These are phyloP conservation scores for Scolecobasidium constrictum DNA, from an alignment of 2,329 filamentous ascomycete genomes.

Conservation along the genomic window DNA sequence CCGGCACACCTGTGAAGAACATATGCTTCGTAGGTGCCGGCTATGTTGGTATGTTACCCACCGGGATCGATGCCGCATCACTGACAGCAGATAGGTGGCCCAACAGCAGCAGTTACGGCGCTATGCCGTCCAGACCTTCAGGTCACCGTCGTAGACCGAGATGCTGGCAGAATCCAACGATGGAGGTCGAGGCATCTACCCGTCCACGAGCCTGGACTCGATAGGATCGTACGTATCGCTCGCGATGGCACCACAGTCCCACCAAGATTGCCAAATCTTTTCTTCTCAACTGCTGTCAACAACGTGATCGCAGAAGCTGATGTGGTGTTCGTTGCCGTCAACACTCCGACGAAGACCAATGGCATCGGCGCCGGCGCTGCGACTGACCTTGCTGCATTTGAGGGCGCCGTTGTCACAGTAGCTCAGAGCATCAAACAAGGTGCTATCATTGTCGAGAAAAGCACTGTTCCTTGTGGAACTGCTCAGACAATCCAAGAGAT, in stretches of 20 bases:
- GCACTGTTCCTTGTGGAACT: slow-evolving; percentile 65
- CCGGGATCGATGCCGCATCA: slow-evolving; percentile 5
- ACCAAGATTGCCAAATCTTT: slow-evolving; percentile 40
- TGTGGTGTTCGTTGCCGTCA: slow-evolving; percentile 63
- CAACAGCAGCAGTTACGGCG: slow-evolving; percentile 63
- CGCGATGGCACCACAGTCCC: slow-evolving; percentile 31
- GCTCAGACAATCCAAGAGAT: slow-evolving; percentile 58
- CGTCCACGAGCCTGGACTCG: slow-evolving; percentile 62
- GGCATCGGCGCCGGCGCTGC: slow-evolving; percentile 59
- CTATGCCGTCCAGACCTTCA: slow-evolving; percentile 58
- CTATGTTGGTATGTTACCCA: slow-evolving; percentile 51
- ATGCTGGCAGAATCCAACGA: slow-evolving; percentile 51
- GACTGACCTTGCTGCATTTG: slow-evolving; percentile 61
- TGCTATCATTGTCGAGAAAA: slow-evolving; percentile 70
- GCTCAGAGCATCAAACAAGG: slow-evolving; percentile 55
- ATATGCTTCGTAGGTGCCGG: slow-evolving; percentile 68
- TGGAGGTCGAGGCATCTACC: slow-evolving; percentile 66
- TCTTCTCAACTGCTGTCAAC: slow-evolving; percentile 59
- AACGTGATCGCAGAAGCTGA: slow-evolving; percentile 56
- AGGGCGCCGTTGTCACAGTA: slow-evolving; percentile 56
- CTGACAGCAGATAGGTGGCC: slow-evolving; percentile 43
- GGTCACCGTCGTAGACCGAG: slow-evolving; percentile 62
- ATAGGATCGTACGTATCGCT: slow-evolving; percentile 53
- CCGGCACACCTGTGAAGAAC: slow-evolving; percentile 32
- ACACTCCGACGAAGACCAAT: slow-evolving; percentile 64